Percentiles rank a stretch among this genome's conserved stretches.
Evolutionary conservation across 2,329 filamentous ascomycete species (phyloP).

Genomic region (Rhynchosporium secalis): DNA sequence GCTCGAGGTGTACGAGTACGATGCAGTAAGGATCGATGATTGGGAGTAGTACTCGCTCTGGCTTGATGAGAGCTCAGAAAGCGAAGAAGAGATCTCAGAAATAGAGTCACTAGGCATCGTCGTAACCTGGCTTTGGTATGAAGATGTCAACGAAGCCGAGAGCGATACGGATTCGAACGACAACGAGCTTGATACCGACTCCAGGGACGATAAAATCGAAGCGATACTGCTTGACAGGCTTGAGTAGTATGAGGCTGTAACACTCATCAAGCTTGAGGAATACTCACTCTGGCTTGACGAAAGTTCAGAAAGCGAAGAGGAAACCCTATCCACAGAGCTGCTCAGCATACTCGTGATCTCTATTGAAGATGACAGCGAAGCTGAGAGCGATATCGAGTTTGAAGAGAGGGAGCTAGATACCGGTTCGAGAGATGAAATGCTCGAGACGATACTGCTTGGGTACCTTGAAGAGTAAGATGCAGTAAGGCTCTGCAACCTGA

Average conservation of each 20-base stretch:
- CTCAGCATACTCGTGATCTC: no score
- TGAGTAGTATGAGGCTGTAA: not conserved
- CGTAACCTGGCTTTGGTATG: no score
- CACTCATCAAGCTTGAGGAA: not conserved
- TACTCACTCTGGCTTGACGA: not conserved
- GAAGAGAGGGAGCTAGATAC: not conserved
- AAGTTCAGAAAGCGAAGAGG: not conserved
- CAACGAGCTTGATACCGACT: not conserved
- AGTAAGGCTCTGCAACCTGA: not conserved
- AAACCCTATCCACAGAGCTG: no score
- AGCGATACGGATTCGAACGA: no score
- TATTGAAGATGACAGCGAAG: not conserved
- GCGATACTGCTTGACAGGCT: not conserved
- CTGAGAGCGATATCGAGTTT: not conserved
- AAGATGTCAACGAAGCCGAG: no score
- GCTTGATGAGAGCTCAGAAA: not conserved
- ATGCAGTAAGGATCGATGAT: no score
- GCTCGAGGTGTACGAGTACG: no score
- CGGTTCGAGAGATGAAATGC: not conserved
- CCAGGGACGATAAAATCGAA: not conserved
- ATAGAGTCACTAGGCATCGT: no score
- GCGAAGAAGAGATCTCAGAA: not conserved
- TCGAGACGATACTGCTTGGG: not conserved
- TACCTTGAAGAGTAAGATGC: not conserved
- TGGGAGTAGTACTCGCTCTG: not conserved